A percentile compares a stretch with the other conserved stretches of the same genome.
These are phyloP conservation scores for Penicillium sp. DNA, from an alignment of 2,329 filamentous ascomycete species.

Conservation along the genomic window DNA sequence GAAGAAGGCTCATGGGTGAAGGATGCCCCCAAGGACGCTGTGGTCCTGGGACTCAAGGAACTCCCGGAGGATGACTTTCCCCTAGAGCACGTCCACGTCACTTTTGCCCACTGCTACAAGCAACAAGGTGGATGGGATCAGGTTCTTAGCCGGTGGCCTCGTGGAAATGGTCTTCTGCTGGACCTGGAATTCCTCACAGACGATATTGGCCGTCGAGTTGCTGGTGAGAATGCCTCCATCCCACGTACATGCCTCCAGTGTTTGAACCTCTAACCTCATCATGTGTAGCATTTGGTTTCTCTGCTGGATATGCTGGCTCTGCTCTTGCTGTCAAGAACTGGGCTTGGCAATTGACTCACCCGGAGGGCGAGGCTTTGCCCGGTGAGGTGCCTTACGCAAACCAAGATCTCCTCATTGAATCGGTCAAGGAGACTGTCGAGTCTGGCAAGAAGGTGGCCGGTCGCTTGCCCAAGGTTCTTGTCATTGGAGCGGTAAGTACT, in stretches of 20 bases:
- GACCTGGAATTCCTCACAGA: slow-evolving; percentile 85
- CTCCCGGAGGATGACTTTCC: slow-evolving; percentile 64
- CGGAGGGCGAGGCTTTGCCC: slow-evolving; percentile 59
- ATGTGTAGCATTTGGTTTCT: slow-evolving; percentile 49
- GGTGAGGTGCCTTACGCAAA: slow-evolving; percentile 56
- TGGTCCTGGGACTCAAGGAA: slow-evolving; percentile 73
- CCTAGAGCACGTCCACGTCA: slow-evolving; percentile 65
- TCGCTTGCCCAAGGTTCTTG: slow-evolving; percentile 64
- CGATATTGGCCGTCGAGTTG: slow-evolving; percentile 56
- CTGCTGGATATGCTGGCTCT: slow-evolving; percentile 68
- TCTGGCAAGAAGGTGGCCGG: slow-evolving; percentile 62
- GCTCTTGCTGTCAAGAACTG: slow-evolving; percentile 73
- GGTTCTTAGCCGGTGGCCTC: slow-evolving; percentile 71
- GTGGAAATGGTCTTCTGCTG: slow-evolving; percentile 68
- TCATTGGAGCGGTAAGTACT: slow-evolving; percentile 64
- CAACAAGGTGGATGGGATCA: slow-evolving; percentile 70
- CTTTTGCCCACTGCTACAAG: slow-evolving; percentile 72
- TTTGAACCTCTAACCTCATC: slow-evolving; percentile 4
- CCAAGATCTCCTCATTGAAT: slow-evolving; percentile 64
- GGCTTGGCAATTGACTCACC: slow-evolving; percentile 72
- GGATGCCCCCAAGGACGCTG: slow-evolving; percentile 60
- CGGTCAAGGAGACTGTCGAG: slow-evolving; percentile 66
- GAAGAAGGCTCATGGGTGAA: slow-evolving; percentile 60
- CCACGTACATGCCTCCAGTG: neutral
- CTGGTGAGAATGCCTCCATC: slow-evolving; percentile 26